These are phyloP conservation scores for Kernera saxatilis DNA, from an alignment of 345 rosid species.

Conservation along the genomic window DNA sequence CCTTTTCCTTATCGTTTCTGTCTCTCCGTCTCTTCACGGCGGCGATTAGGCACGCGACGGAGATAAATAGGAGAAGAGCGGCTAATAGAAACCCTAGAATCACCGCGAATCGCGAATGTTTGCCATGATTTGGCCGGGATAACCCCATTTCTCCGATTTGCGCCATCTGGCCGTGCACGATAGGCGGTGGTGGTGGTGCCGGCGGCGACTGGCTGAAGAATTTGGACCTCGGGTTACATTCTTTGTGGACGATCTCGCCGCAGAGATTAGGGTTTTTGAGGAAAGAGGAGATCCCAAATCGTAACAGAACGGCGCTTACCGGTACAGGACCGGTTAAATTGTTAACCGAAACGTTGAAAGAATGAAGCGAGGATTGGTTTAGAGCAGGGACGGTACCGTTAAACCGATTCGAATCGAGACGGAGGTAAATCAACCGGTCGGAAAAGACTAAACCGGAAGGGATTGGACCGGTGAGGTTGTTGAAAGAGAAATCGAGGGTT, in stretches of 20 bases:
- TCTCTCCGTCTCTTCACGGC: constrained; percentile 48
- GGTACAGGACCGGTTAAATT: constrained; percentile 70
- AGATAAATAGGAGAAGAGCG: constrained; percentile 41
- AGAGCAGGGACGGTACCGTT: constrained; percentile 62
- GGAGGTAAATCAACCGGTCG: constrained; percentile 49
- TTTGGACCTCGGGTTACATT: constrained; percentile 54
- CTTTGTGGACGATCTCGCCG: constrained; percentile 82
- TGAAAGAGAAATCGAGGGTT: constrained; percentile 62
- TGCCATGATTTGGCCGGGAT: constrained; percentile 25
- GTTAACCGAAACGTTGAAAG: constrained; percentile 67
- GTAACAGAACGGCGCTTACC: constrained; percentile 47
- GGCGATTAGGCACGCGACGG: constrained; percentile 48
- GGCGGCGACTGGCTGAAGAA: constrained; percentile 52
- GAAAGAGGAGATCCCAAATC: constrained; percentile 59
- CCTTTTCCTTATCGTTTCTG: not conserved
- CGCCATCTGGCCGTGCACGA: constrained; percentile 43
- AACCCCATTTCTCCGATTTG: constrained; percentile 42
- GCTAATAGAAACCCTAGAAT: constrained; percentile 54
- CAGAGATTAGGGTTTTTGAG: constrained; percentile 66
- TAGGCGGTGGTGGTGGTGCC: constrained; percentile 49
- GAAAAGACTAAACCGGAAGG: constrained; percentile 39
- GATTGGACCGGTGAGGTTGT: constrained; percentile 56
- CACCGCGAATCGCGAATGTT: constrained; percentile 38
- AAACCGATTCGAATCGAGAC: constrained; percentile 59
- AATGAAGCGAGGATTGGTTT: constrained; percentile 65